Base-by-base conservation (phyloP, 2,329 filamentous ascomycete species). In the Penicillium sp. region DNA sequence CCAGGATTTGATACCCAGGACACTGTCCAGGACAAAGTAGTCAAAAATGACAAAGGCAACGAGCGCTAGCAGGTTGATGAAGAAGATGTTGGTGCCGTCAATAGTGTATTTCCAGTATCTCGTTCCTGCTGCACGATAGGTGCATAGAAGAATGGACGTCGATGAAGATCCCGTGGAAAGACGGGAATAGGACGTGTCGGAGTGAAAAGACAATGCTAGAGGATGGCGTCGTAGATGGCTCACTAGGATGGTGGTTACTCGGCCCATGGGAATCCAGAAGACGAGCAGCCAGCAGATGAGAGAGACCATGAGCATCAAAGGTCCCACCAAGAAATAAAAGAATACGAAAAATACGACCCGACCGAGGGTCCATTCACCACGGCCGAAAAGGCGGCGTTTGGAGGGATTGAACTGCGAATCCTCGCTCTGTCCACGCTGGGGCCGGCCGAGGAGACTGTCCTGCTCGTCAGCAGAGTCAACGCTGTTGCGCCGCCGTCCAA, bases 81-180 rank as follows among this genome's bases (percentile, higher is more conserved):
- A 86, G 79, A 99, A 98, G 72, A 99, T 96, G 78, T 99, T 99
- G 61, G 95, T 99, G 56, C 95, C 96, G 72, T 99, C 95, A 59
- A 99, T 83, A 4, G 95, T 99, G 78, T 99, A 99, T 78, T 99
- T 99, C 94, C 96, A 99, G 81, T 99, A 99, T 75, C 94, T 94
- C 66, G 87, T 83, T 13, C 95, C 95, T 13, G 96, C 94, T 44
- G 95, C 95, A 59, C 96, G 90, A 78, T 99, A 99, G 6, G 95
- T 99, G 83, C 95, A 99, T 36, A 99, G 83, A 18, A 99, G 82
- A 61, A 99, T 94, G 11, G 93, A 94, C 16, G 90, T 89, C 47
- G 92, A 89, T 19, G 89, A 87, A 16, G 87, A 87, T 9, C 87
- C 87, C 49, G 89, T 87, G 7, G 86, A 85, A 13, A 83, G 82